Base-by-base conservation (phyloP, 306 rosid genomes). In the Abrus pulchellus region DNA sequence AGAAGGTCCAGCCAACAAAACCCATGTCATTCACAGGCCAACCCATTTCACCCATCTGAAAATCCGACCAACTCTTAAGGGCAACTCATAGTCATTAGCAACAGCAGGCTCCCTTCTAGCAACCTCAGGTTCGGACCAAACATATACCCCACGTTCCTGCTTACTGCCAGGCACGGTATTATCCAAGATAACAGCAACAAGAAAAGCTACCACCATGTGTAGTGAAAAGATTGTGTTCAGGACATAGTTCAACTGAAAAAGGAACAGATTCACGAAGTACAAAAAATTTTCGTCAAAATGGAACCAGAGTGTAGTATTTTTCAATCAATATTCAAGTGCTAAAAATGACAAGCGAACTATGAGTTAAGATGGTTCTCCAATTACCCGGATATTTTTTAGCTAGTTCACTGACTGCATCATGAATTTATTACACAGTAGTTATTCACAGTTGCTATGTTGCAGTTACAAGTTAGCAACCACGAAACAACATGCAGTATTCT, bases 41-140 rank as follows among this genome's bases (percentile, higher is more conserved):
- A 96, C 99, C 97, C 99, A 96, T 81, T 96, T 93, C 77, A 93
- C 98, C 98, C 99, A 95, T 88, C 93, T 82, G 94, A 95, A 95
- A 86, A 88, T 60, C 73, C 92, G 83, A 80, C 99, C 92, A 81
- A 93, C 90, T 86, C 92, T 87, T 84, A 89, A 87, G 74, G 99
- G 99, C 81, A 95, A 85, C 69, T 84, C 91, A 33, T 95, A 95
- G 86, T 95, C 99, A 68, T 85, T 89, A 34, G 90, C 53, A 80
- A 93, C 90, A 7, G 97, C 90, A 62, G 93, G 94, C 75, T 95
- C 99, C 84, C 91, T 88, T 81, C 86, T 87, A 49, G 93, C 98
- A 81, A 84, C 89, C 75, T 95, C 99, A 1, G 90, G 73, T 60
- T 95, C 96, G 0, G 98, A 90, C 99, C 99, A 95, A 65, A 91